Conservation (phyloP, 2,329 filamentous ascomycete genomes). For the Colletotrichum neosansevieriae region DNA sequence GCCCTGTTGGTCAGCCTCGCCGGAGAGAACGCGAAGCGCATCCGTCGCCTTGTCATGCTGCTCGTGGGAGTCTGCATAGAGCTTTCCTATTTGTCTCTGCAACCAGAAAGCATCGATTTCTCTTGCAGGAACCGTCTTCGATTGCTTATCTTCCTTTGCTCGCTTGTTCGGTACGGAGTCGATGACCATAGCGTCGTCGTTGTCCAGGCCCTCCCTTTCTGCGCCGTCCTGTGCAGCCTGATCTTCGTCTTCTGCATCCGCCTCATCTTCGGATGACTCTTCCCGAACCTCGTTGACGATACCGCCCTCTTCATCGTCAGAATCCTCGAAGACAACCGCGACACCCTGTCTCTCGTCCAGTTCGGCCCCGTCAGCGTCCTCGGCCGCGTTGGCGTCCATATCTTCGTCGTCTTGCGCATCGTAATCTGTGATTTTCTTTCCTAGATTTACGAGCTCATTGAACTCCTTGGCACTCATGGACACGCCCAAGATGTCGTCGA, state of each 20-base stretch:
- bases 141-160: conserved; percentile 62
- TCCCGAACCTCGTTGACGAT: conserved; percentile 90
- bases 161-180: conserved; percentile 70
- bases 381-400: conserved; percentile 77
- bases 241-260: conserved; percentile 72
- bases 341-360: conserved; percentile 96
- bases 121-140: conserved; percentile 79
- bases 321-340: conserved; percentile 95
- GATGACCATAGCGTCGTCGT: conserved; percentile 87
- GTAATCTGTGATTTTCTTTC: conserved; percentile 99
- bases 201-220: conserved; percentile 50
- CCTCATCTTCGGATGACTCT: conserved; percentile 85
- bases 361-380: conserved; percentile 75
- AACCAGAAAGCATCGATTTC: conserved; percentile 99
- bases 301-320: conserved; percentile 84
- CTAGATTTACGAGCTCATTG: conserved; percentile 94
- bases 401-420: conserved; percentile 95
- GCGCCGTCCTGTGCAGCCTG: conserved; percentile 65
- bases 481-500: conserved; percentile 91
- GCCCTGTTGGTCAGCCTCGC: conserved; percentile 75
- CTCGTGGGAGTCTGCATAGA: conserved; percentile 91
- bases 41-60: conserved; percentile 93
- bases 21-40: conserved; percentile 85
- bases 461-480: conserved; percentile 90
- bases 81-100: conserved; percentile 87